Evolutionary conservation across 2,329 filamentous ascomycete species (phyloP).

Genomic region (Fusarium sp.): DNA sequence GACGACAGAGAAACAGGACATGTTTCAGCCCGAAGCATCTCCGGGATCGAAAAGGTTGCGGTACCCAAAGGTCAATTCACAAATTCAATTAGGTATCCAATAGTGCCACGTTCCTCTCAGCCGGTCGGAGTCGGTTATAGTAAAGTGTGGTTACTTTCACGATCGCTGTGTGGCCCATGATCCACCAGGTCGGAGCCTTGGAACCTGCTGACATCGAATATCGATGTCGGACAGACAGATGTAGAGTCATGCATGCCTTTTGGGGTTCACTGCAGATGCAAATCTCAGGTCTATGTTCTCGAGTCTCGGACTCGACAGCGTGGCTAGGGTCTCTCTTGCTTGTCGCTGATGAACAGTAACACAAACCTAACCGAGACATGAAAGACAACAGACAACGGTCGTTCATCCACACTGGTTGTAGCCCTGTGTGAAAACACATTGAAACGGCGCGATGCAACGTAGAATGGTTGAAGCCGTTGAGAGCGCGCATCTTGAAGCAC

Average conservation of each 20-base stretch:
- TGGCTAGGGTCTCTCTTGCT: slow-evolving; percentile 15
- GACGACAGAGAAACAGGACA: not conserved
- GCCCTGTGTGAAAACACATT: not conserved
- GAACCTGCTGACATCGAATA: not conserved
- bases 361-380: slow-evolving; percentile 13
- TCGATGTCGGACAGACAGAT: slow-evolving; percentile 13
- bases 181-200: not conserved
- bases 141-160: slow-evolving; percentile 13
- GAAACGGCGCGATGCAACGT: slow-evolving; percentile 9
- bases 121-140: not conserved
- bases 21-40: not conserved
- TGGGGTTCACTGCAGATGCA: slow-evolving; percentile 32
- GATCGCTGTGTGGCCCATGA: slow-evolving; percentile 6
- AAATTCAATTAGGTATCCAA: slow-evolving; percentile 1
- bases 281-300: slow-evolving; percentile 20
- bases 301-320: slow-evolving; percentile 28
- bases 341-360: slow-evolving; percentile 7
- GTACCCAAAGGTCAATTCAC: not conserved
- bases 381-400: slow-evolving; percentile 4
- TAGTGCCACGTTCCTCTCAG: slow-evolving; percentile 4
- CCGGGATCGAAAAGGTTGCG: not conserved
- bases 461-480: not conserved
- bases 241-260: slow-evolving; percentile 12
- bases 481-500: not conserved
- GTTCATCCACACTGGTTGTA: not conserved